Percentiles rank a stretch among this genome's conserved stretches.
Evolutionary conservation across 202 grass and related monocot genomes (phyloP).

Genomic region (Panicum virgatum): DNA sequence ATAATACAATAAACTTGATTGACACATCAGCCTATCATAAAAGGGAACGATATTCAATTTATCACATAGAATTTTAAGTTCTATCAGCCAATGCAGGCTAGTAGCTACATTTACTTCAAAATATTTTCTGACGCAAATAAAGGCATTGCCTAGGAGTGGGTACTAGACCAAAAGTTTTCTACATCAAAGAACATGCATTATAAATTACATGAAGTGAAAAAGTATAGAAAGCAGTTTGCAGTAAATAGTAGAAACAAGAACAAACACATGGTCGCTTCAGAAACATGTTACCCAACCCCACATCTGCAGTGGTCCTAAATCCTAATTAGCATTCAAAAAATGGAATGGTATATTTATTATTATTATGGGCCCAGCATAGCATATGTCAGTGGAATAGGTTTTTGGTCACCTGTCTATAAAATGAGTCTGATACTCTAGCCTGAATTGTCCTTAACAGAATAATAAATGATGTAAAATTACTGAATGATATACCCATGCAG

Average conservation of each 20-base stretch:
- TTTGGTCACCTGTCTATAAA: background rate
- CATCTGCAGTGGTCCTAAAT: slow-evolving; percentile 22
- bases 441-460: slow-evolving; percentile 21
- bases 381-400: slow-evolving; percentile 6
- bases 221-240: slow-evolving; percentile 12
- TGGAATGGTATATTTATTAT: background rate
- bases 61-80: background rate
- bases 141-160: no score
- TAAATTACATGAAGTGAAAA: slow-evolving; percentile 2
- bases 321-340: slow-evolving; percentile 18
- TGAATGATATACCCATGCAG: background rate
- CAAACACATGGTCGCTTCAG: slow-evolving; percentile 6
- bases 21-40: background rate
- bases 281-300: slow-evolving; percentile 32
- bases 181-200: background rate
- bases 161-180: slow-evolving; percentile 12
- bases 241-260: slow-evolving; percentile 31
- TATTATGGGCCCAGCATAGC: slow-evolving; percentile 10
- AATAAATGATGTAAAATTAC: slow-evolving; percentile 10
- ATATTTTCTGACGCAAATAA: background rate
- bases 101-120: background rate
- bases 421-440: slow-evolving; percentile 11
- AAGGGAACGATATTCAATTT: background rate
- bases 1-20: slow-evolving; percentile 2
- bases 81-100: background rate